Percentiles rank a stretch among this genome's conserved stretches.
Conservation (phyloP, 495 filamentous ascomycete species). For the Neurospora pannonica region DNA sequence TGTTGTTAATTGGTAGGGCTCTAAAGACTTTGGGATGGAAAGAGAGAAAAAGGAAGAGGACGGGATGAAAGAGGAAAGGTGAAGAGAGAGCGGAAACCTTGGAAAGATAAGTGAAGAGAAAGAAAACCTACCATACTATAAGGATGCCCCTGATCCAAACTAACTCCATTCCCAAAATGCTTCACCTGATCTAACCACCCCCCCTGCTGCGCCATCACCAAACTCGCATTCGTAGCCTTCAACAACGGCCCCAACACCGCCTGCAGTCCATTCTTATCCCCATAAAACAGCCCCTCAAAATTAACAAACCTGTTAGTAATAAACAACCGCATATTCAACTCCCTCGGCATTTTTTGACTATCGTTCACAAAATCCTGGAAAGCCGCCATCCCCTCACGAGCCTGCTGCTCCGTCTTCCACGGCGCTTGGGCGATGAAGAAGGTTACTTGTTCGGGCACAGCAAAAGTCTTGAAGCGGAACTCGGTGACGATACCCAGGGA, state of each 20-base stretch:
- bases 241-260: slow-evolving; percentile 26
- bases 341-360: slow-evolving; percentile 26
- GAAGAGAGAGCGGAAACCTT: background rate
- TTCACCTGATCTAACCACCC: slow-evolving; percentile 33
- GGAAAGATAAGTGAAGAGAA: background rate
- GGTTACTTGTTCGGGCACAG: slow-evolving; percentile 29
- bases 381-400: slow-evolving; percentile 20
- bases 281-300: slow-evolving; percentile 35
- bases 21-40: slow-evolving; percentile 17
- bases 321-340: slow-evolving; percentile 38
- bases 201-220: slow-evolving; percentile 22
- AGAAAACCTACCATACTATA: slow-evolving; percentile 13
- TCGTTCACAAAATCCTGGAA: slow-evolving; percentile 28
- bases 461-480: slow-evolving; percentile 37
- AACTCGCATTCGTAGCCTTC: slow-evolving; percentile 21
- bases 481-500: slow-evolving; percentile 35
- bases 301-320: slow-evolving; percentile 29
- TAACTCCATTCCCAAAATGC: slow-evolving; percentile 32
- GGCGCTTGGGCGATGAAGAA: slow-evolving; percentile 29
- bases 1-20: slow-evolving; percentile 1
- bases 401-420: slow-evolving; percentile 17
- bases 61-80: background rate
- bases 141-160: slow-evolving; percentile 25
- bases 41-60: slow-evolving; percentile 11
- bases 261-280: slow-evolving; percentile 26